phyloP scores from a whole-genome alignment of 495 filamentous ascomycete genomes.

The Aspergillus avenaceus region DNA sequence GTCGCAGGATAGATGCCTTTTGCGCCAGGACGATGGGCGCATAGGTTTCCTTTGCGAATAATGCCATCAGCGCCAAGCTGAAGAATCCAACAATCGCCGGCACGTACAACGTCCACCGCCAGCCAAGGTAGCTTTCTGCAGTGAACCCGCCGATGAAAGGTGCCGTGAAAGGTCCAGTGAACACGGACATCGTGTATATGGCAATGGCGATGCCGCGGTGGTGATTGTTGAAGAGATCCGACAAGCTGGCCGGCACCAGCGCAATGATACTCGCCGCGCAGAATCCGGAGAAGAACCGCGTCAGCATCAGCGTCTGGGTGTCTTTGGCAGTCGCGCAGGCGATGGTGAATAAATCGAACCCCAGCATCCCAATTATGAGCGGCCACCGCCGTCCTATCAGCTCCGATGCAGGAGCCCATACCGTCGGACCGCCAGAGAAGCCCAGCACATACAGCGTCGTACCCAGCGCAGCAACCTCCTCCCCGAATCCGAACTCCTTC shows the following conservation, averaged over 20 bases:
- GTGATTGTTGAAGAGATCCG: constrained; percentile 45
- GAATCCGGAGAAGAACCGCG: constrained; percentile 44
- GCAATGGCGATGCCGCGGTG: constrained; percentile 41
- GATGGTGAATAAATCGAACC: constrained; percentile 49
- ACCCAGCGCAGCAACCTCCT: constrained; percentile 47
- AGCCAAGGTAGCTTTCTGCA: constrained; percentile 30
- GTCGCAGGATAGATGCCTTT: constrained; percentile 36
- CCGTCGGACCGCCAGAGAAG: constrained; percentile 43
- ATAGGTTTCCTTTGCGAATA: constrained; percentile 35
- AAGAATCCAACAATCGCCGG: constrained; percentile 33
- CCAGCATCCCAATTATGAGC: constrained; percentile 42
- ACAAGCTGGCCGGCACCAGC: constrained; percentile 44
- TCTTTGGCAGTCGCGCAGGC: constrained; percentile 53
- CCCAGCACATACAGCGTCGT: constrained; percentile 51
- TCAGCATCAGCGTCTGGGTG: constrained; percentile 48
- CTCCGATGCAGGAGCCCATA: constrained; percentile 70
- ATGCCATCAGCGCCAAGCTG: constrained; percentile 15
- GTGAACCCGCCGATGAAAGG: constrained; percentile 45
- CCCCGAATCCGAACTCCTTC: constrained; percentile 40
- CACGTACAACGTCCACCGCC: constrained; percentile 45
- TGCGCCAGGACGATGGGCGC: constrained; percentile 30
- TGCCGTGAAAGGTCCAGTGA: constrained; percentile 38
- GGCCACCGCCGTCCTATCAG: constrained; percentile 58
- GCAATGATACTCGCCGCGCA: constrained; percentile 46
- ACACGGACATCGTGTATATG: constrained; percentile 44